Evolutionary conservation across 306 rosid genomes (phyloP).

Genomic region (Sechiopsis laciniata): DNA sequence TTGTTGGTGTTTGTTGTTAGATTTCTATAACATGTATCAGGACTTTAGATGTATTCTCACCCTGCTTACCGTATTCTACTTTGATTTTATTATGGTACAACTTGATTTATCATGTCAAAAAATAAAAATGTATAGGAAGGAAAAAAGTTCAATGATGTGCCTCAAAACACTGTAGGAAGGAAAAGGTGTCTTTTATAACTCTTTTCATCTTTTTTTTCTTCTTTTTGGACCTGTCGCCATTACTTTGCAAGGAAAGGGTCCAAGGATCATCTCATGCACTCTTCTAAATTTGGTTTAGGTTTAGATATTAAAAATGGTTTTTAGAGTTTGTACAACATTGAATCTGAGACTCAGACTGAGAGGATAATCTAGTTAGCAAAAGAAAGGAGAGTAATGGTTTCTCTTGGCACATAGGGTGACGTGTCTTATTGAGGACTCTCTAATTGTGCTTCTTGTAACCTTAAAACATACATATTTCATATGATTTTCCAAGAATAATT

Average conservation of each 20-base stretch:
- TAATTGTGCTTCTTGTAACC: constrained; percentile 12
- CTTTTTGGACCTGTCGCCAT: not conserved
- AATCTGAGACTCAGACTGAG: not conserved
- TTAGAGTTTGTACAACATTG: constrained; percentile 1
- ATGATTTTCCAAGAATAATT: constrained; percentile 19
- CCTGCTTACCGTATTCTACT: not conserved
- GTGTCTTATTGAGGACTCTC: not conserved
- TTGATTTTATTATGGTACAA: not conserved
- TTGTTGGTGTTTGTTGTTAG: not conserved
- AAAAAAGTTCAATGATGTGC: not conserved
- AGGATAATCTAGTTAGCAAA: not conserved
- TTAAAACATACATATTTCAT: not conserved
- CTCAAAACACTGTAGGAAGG: not conserved
- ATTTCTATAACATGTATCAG: not conserved
- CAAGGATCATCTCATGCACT: constrained; percentile 6
- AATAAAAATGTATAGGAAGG: not conserved
- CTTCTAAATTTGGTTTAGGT: constrained; percentile 7
- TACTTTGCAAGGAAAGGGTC: not conserved
- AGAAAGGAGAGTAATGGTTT: not conserved
- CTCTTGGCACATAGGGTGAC: constrained; percentile 16
- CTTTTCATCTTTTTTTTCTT: not conserved
- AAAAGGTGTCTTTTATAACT: not conserved
- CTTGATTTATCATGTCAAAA: not conserved
- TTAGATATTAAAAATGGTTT: not conserved
- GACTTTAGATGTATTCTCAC: not conserved